A percentile compares a stretch with the other conserved stretches of the same genome.
Conservation (phyloP, 2,329 filamentous ascomycete genomes). For the Gnomoniopsis sp. region DNA sequence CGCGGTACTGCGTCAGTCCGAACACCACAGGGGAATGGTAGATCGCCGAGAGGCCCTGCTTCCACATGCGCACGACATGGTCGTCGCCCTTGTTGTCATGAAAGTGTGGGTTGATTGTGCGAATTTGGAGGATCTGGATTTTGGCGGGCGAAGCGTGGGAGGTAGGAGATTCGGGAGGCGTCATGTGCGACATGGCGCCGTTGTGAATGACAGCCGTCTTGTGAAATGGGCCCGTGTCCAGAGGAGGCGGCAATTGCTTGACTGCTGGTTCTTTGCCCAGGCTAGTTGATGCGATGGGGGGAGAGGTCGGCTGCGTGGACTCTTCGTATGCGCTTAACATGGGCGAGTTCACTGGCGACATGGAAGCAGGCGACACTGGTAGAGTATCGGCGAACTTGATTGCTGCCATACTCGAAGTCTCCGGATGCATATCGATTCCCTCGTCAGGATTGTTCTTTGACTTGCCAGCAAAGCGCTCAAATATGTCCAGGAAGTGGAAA, state of each 20-base stretch:
- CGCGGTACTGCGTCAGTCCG: not conserved
- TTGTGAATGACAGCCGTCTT: not conserved
- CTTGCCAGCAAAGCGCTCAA: slow-evolving; percentile 20
- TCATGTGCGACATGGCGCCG: not conserved
- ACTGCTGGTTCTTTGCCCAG: not conserved
- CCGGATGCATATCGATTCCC: not conserved
- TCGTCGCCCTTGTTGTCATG: slow-evolving; percentile 27
- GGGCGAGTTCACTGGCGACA: slow-evolving; percentile 3
- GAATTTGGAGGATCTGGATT: slow-evolving; percentile 27
- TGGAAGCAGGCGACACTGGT: not conserved
- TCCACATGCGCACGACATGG: slow-evolving; percentile 29
- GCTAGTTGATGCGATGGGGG: not conserved
- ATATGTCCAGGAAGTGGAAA: slow-evolving; percentile 29
- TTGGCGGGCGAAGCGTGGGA: not conserved
- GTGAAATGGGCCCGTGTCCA: not conserved
- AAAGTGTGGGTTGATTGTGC: slow-evolving; percentile 29
- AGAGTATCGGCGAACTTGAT: not conserved
- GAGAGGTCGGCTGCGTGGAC: not conserved
- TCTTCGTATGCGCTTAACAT: not conserved
- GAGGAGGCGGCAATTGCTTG: not conserved
- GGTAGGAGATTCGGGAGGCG: not conserved
- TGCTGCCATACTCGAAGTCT: not conserved
- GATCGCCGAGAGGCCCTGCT: slow-evolving; percentile 26
- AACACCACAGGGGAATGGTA: slow-evolving; percentile 23
- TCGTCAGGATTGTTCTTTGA: not conserved